phyloP scores from a whole-genome alignment of 2,329 filamentous ascomycete species.

The Ascochyta lentis region DNA sequence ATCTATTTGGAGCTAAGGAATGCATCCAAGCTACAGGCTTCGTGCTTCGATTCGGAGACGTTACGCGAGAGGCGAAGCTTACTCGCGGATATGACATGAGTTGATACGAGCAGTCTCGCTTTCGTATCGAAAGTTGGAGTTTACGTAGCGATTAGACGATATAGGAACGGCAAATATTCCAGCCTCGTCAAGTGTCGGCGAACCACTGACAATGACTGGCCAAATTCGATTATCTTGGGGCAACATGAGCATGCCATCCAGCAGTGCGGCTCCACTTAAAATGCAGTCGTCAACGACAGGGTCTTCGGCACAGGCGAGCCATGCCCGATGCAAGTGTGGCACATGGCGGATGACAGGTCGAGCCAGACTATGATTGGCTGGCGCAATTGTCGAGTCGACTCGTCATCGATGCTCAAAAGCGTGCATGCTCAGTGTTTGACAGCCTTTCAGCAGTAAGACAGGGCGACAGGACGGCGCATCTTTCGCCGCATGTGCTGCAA shows the following conservation, averaged over 20 bases:
- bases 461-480: slow-evolving; percentile 12
- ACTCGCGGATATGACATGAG: too few relatives aligned
- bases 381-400: slow-evolving; percentile 3
- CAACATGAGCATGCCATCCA: neutral
- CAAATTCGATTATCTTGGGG: neutral
- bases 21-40: slow-evolving; percentile 2
- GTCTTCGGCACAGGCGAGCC: slow-evolving; percentile 13
- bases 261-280: slow-evolving; percentile 5
- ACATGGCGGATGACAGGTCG: slow-evolving; percentile 20
- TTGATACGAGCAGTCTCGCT: neutral
- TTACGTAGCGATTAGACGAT: neutral
- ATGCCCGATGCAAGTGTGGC: slow-evolving; percentile 13
- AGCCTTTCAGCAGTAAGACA: slow-evolving; percentile 14
- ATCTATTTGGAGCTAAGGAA: slow-evolving; percentile 16
- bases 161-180: neutral
- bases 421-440: slow-evolving; percentile 15
- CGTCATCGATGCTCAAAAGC: slow-evolving; percentile 21
- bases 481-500: slow-evolving; percentile 18
- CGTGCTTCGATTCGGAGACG: slow-evolving; percentile 14
- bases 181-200: neutral
- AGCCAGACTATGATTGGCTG: slow-evolving; percentile 9
- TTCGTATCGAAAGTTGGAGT: neutral
- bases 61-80: slow-evolving; percentile 17
- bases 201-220: neutral
- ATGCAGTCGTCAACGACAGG: slow-evolving; percentile 21